These are phyloP conservation scores for Entrophospora sp. DNA, from an alignment of 192 early-diverging fungal genomes.

Conservation along the genomic window DNA sequence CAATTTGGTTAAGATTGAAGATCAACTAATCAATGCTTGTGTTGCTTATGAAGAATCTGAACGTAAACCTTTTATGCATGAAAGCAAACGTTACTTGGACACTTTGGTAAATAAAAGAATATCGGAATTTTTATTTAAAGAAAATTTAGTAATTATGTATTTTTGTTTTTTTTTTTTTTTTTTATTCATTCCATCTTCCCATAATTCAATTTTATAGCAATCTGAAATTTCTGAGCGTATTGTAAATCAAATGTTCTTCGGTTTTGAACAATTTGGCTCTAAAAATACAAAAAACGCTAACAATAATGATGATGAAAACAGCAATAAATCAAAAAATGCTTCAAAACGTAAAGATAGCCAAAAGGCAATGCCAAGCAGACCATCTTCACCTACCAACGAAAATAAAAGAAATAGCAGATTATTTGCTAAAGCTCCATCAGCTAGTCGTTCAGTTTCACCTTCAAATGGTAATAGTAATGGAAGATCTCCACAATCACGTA, in stretches of 20 bases:
- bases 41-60: slow-evolving; percentile 39
- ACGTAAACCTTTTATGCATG: slow-evolving; percentile 23
- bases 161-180: not conserved
- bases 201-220: not conserved
- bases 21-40: slow-evolving; percentile 41
- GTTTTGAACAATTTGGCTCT: slow-evolving; percentile 4
- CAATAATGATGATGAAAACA: not conserved
- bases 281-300: not conserved
- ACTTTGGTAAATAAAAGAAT: not conserved
- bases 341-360: not conserved
- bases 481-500: not conserved
- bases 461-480: not conserved
- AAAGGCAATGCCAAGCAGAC: not conserved
- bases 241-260: slow-evolving; percentile 24
- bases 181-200: not conserved
- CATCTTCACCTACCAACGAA: not conserved
- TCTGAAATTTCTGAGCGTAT: slow-evolving; percentile 17
- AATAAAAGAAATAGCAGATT: not conserved
- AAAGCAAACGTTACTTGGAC: slow-evolving; percentile 15
- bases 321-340: not conserved
- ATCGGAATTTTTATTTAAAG: not conserved
- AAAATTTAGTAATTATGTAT: too few species aligned
- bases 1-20: slow-evolving; percentile 57
- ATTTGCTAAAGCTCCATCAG: not conserved
- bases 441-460: slow-evolving; percentile 11